A percentile compares a stretch with the other conserved stretches of the same genome.
These are phyloP conservation scores for Leccinum subatratum DNA, from an alignment of 1,284 basidiomycete species.

Conservation along the genomic window DNA sequence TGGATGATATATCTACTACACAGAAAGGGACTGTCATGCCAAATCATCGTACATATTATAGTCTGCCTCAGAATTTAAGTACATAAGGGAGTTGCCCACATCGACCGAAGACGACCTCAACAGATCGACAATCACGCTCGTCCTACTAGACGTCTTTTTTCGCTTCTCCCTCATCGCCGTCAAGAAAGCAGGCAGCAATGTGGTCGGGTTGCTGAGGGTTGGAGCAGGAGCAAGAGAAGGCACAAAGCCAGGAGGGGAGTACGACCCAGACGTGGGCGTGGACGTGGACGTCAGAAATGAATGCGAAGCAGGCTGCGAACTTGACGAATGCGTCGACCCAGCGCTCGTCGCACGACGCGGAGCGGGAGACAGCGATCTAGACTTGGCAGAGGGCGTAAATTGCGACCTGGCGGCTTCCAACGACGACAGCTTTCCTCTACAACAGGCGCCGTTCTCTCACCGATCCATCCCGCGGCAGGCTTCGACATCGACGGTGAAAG, in stretches of 20 bases:
- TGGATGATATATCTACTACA: no score
- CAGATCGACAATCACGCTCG: slow-evolving; percentile 29
- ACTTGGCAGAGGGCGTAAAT: slow-evolving; percentile 8
- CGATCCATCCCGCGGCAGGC: slow-evolving; percentile 1
- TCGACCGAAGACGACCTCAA: slow-evolving; percentile 27
- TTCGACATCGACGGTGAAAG: slow-evolving; percentile 17
- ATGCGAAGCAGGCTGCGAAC: slow-evolving; percentile 7
- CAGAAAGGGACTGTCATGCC: no score
- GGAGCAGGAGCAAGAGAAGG: not conserved
- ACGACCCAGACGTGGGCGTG: slow-evolving; percentile 10
- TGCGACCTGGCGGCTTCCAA: slow-evolving; percentile 1
- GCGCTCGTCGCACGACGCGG: not conserved
- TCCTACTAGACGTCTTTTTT: slow-evolving; percentile 26
- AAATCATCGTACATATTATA: no score
- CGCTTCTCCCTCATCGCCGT: slow-evolving; percentile 21
- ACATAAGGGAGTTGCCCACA: slow-evolving; percentile 13
- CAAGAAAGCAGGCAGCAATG: slow-evolving; percentile 25
- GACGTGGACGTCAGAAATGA: slow-evolving; percentile 13
- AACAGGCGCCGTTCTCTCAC: slow-evolving; percentile 2
- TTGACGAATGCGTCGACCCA: slow-evolving; percentile 12
- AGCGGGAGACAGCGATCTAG: slow-evolving; percentile 21
- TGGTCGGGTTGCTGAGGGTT: slow-evolving; percentile 11
- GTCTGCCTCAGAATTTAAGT: no score
- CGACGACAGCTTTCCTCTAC: not conserved
- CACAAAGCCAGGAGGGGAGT: slow-evolving; percentile 8